Conservation (phyloP, 306 rosid species). For the Castanospermum australe region DNA sequence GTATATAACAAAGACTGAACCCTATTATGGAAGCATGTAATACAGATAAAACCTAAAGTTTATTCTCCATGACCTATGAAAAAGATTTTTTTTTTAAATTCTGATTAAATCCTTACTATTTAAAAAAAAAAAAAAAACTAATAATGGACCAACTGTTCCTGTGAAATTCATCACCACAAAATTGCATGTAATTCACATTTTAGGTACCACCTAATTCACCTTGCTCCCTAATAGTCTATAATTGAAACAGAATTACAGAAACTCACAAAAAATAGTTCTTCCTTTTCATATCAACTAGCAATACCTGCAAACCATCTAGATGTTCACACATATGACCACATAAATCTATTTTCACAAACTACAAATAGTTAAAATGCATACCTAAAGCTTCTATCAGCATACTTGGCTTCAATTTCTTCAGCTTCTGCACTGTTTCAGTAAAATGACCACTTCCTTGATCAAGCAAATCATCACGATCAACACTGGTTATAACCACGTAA, state of each 20-base stretch:
- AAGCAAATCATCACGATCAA: slow-evolving; percentile 92
- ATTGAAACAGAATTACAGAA: slow-evolving; percentile 15
- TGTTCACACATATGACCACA: neutral
- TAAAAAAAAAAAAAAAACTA: too few relatives aligned
- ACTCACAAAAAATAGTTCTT: neutral
- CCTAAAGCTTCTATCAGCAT: slow-evolving; percentile 95
- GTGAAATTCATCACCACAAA: neutral
- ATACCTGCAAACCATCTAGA: slow-evolving; percentile 8
- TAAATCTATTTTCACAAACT: slow-evolving; percentile 12
- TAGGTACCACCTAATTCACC: neutral
- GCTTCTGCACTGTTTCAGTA: slow-evolving; percentile 86
- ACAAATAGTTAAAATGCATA: slow-evolving; percentile 33
- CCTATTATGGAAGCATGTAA: neutral
- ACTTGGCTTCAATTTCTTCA: slow-evolving; percentile 84
- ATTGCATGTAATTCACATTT: neutral
- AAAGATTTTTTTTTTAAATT: too few relatives aligned
- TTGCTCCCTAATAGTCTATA: neutral
- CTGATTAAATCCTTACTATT: too few relatives aligned
- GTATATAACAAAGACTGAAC: neutral
- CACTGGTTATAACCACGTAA: slow-evolving; percentile 97
- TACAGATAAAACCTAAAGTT: neutral
- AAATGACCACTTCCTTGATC: slow-evolving; percentile 99
- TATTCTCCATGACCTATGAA: too few relatives aligned
- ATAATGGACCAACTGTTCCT: neutral
- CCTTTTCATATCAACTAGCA: neutral